Conservation (phyloP, 805 yeast genomes). For the Saturnispora bothae region DNA sequence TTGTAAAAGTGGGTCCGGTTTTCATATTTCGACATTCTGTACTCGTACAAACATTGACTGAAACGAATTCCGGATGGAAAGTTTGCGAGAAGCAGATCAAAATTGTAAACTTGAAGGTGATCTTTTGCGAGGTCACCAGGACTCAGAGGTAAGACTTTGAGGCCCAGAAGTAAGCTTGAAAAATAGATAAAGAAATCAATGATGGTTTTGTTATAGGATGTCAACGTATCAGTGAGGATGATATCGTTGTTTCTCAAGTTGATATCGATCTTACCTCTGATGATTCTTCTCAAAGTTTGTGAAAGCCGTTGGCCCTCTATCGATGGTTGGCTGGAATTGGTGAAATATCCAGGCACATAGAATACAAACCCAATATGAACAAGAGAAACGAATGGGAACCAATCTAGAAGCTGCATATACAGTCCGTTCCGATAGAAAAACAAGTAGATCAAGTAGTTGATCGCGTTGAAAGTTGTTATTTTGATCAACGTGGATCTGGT, state of each 20-base stretch:
- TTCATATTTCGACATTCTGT: conserved; percentile 31
- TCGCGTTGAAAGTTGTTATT: conserved; percentile 18
- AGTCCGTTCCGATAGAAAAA: conserved; percentile 17
- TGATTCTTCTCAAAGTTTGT: conserved; percentile 41
- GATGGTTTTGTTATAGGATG: conserved; percentile 68
- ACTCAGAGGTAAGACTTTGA: conserved; percentile 25
- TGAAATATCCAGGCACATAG: conserved; percentile 25
- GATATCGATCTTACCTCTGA: conserved; percentile 48
- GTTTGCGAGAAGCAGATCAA: conserved; percentile 24
- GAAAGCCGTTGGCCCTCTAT: conserved; percentile 35
- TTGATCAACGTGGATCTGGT: conserved; percentile 15
- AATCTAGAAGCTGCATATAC: conserved; percentile 21
- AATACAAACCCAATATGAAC: conserved; percentile 25
- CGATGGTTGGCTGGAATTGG: conserved; percentile 14
- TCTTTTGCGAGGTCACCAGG: conserved; percentile 22
- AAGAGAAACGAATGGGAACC: conserved; percentile 32
- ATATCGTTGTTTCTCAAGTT: conserved; percentile 68
- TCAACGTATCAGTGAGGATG: conserved; percentile 70
- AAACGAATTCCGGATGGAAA: conserved; percentile 71
- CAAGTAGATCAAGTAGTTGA: conserved; percentile 23
- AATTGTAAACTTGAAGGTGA: conserved; percentile 21
- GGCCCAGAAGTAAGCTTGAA: conserved; percentile 33
- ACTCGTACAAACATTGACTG: conserved; percentile 74
- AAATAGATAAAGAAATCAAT: conserved; percentile 57
- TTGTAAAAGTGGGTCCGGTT: conserved; percentile 55